phyloP scores from a whole-genome alignment of 1,139 yeast genomes.

The Pichia sp. region DNA sequence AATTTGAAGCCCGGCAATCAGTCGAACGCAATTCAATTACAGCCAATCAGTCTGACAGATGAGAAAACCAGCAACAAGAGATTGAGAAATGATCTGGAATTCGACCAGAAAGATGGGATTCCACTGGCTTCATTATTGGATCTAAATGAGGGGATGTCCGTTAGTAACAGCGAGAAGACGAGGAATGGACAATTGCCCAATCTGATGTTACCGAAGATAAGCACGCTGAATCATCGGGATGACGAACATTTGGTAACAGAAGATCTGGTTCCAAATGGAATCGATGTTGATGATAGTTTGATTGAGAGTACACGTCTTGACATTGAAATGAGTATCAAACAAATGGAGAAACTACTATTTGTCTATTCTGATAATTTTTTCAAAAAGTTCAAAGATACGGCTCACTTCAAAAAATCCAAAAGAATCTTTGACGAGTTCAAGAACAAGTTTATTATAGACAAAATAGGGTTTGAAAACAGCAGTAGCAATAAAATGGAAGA shows the following conservation, averaged over 20 bases:
- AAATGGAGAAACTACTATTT: slow-evolving; percentile 40
- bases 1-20: too few species aligned
- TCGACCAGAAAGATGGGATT: neutral
- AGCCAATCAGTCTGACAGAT: too few species aligned
- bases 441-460: slow-evolving; percentile 41
- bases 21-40: too few species aligned
- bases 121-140: neutral
- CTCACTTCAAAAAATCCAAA: slow-evolving; percentile 37
- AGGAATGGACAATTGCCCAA: too few species aligned
- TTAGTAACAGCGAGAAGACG: slow-evolving; percentile 4
- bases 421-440: slow-evolving; percentile 44
- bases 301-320: neutral
- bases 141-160: neutral
- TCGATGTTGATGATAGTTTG: too few species aligned
- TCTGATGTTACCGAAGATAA: too few species aligned
- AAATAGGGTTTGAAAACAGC: slow-evolving; percentile 14
- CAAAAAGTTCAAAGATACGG: slow-evolving; percentile 32
- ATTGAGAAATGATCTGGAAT: neutral
- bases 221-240: too few species aligned
- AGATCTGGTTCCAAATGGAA: too few species aligned
- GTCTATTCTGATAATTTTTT: slow-evolving; percentile 43
- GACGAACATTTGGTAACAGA: too few species aligned
- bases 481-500: neutral
- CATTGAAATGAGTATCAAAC: slow-evolving; percentile 29
- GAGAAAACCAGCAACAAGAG: too few species aligned